Evolutionary conservation across 345 rosid genomes (phyloP), one percentile per base, ranked within the genome.

Genomic region (Linum usitatissimum): DNA sequence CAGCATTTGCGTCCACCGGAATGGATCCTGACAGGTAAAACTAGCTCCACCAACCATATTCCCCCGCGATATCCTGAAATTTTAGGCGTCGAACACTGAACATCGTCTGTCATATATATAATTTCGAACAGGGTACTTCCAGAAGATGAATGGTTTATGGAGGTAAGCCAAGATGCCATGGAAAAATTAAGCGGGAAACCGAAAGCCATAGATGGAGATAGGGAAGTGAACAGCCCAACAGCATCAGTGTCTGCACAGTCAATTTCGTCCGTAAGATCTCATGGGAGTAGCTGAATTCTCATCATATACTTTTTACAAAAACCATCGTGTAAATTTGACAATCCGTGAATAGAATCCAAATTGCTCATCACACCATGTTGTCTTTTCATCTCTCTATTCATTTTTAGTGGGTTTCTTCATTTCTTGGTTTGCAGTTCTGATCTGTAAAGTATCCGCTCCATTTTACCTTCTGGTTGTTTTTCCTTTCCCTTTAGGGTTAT

Each of bases 191-290:
- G 97, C 45, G 97, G 99, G 54, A 94, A 80, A 68, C 74, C 87
- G 0, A 94, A 81, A 70, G 89, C 80, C 59, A 73, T 80, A 67
- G 87, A 83, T 19, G 95, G 97, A 15, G 99, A 93, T 9, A 73
- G 84, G 21, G 90, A 87, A 63, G 76, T 71, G 34, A 81, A 75
- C 76, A 94, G 99, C 83, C 99, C 99, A 14, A 94, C 97, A 18
- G 97, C 96, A 42, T 93, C 98, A 8, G 85, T 93, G 51, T 93
- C 99, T 1, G 97, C 99, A 17, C 99, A 90, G 55, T 94, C 99
- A 59, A 86, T 90, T 61, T 88, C 99, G 61, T 94, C 99, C 0
- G 81, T 84, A 59, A 81, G 96, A 74, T 90, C 99, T 23, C 96
- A 86, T 55, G 93, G 99, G 56, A 94, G 99, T 60, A 71, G 80